phyloP scores from a whole-genome alignment of 305 asterid species.

The Plantago lanceolata region DNA sequence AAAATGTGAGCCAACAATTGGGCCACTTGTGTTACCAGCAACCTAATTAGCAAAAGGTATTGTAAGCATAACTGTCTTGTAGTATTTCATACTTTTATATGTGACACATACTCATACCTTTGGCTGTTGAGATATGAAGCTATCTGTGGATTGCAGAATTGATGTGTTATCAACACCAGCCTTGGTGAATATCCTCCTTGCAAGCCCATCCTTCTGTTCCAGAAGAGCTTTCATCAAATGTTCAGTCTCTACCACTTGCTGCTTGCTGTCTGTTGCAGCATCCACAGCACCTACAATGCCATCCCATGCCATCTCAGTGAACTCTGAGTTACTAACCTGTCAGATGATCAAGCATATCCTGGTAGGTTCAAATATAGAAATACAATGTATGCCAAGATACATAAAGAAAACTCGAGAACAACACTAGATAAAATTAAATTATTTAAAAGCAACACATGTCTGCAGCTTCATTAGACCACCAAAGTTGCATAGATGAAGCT shows the following conservation, averaged over 20 bases:
- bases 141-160: conserved; percentile 68
- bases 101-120: conserved; percentile 36
- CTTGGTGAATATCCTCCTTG: conserved; percentile 78
- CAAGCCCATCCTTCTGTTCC: conserved; percentile 91
- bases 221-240: conserved; percentile 84
- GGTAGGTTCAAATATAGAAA: conserved; percentile 10
- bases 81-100: conserved; percentile 1
- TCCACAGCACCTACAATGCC: conserved; percentile 58
- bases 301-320: conserved; percentile 81
- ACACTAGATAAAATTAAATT: too few species aligned
- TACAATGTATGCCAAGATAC: too few species aligned
- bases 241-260: conserved; percentile 84
- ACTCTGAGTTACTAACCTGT: conserved; percentile 64
- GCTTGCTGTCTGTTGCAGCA: conserved; percentile 60
- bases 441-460: too few species aligned
- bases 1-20: conserved; percentile 67
- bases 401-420: too few species aligned
- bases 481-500: too few species aligned
- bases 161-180: conserved; percentile 83
- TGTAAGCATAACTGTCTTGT: background rate
- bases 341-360: background rate
- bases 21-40: conserved; percentile 65
- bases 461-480: too few species aligned
- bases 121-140: conserved; percentile 69
- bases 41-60: conserved; percentile 45